Base-by-base conservation (phyloP, 805 yeast genomes). In the Millerago galiae region DNA sequence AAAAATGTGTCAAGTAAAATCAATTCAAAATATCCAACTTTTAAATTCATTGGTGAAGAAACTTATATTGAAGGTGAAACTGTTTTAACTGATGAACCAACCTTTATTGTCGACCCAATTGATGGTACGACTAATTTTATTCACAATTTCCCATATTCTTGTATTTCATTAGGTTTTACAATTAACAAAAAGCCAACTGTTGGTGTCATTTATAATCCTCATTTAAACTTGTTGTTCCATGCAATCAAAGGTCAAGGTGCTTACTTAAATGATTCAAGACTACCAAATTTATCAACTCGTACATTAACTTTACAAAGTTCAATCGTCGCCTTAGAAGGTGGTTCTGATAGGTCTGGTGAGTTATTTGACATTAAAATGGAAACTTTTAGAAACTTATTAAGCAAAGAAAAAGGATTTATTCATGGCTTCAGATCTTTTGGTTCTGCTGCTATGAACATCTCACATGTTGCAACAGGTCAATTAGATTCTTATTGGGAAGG, bases 181-280 rank as follows among this genome's bases (percentile, higher is more conserved):
- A 58, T 73, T 14, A 54, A 65, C 45, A 66, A 67, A 33, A 58
- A 58, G 41, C 74, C 84, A 1, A 72, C 66, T 0, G 79, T 79
- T n/a, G 85, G 85, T 24, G 85, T 78, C 11, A 73, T 79, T n/a
- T 79, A 68, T 56, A 79, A 78, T 54, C 85, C 85, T 8, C 76
- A 74, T 48, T 53, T 74, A 53, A 63, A 76, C 48, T 67, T 68
- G 42, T 51, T 79, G 47, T 79, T 69, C 63, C 68, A 70, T 35
- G 85, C 76, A 4, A 70, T 77, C 27, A 69, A 66, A 46, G 81
- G 80, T 6, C 58, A 67, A 35, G 85, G 85, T 32, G 71, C 83
- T 1, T 75, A 40, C 49, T 54, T 78, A 35, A 78, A 78, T 49
- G 74, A 64, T 21, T 57, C 62, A 40, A 55, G 50, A 37, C 62